These are phyloP conservation scores for Prunus davidiana DNA, from an alignment of 306 rosid genomes.

Conservation along the genomic window DNA sequence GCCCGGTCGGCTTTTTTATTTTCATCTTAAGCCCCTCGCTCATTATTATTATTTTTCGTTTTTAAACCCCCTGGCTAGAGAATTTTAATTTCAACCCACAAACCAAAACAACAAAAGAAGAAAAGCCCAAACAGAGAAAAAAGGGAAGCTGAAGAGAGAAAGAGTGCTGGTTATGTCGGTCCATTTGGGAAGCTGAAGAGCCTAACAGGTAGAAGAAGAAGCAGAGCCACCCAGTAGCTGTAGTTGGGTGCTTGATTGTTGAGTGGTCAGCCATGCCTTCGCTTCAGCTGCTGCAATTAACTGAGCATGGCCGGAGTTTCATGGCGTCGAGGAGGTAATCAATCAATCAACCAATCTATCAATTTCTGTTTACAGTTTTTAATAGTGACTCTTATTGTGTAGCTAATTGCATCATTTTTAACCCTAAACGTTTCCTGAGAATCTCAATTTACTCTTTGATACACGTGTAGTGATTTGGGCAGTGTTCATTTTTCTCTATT, in stretches of 20 bases:
- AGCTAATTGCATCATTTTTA: too few relatives aligned
- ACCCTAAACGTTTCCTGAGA: too few relatives aligned
- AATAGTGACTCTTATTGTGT: background rate
- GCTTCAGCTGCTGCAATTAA: constrained; percentile 87
- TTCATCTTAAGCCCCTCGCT: too few relatives aligned
- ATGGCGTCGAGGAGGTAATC: constrained; percentile 83
- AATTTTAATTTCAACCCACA: background rate
- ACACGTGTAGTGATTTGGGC: background rate
- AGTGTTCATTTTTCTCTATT: background rate
- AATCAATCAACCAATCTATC: background rate
- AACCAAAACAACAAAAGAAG: background rate
- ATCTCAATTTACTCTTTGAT: too few relatives aligned
- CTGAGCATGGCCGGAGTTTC: constrained; percentile 68
- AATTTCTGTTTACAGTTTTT: background rate
- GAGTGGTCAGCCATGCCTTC: constrained; percentile 57
- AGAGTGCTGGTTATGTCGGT: background rate
- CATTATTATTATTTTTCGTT: background rate
- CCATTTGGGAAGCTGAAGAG: background rate
- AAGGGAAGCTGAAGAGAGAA: background rate
- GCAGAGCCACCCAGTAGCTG: background rate
- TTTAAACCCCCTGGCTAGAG: background rate
- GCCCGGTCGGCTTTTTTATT: background rate
- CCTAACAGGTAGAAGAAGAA: background rate
- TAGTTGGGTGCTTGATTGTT: background rate
- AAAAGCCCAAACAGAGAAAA: background rate